Evolutionary conservation across 139 green algal genomes (phyloP).

Genomic region (Microglena sp.): DNA sequence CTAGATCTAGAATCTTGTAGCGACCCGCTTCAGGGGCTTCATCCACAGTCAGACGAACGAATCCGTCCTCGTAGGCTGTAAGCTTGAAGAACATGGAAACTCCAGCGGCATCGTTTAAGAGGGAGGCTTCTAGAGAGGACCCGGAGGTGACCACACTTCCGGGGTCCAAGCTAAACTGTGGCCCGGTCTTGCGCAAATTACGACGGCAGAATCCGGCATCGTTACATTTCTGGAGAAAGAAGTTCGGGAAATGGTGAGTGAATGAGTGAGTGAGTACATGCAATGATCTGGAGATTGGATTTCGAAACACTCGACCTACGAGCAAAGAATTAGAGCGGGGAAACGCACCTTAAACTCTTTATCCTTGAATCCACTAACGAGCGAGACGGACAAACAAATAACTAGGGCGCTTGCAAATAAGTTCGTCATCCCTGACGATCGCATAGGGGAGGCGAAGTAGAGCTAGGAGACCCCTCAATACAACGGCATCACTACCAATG

Average conservation of each 20-base stretch:
- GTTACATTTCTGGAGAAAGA: conserved; percentile 64
- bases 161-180: conserved; percentile 44
- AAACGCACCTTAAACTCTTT: conserved; percentile 80
- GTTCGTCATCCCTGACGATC: too few species aligned
- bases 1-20: too few species aligned
- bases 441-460: too few species aligned
- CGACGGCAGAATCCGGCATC: conserved; percentile 77
- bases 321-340: neutral
- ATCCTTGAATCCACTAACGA: conserved; percentile 88
- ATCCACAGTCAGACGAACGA: conserved; percentile 68
- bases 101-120: conserved; percentile 32
- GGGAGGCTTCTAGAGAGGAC: conserved; percentile 29
- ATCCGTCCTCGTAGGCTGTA: conserved; percentile 45
- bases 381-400: too few species aligned
- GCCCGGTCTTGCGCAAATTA: conserved; percentile 44
- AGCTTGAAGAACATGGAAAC: conserved; percentile 46
- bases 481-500: too few species aligned
- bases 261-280: neutral
- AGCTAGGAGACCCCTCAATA: too few species aligned
- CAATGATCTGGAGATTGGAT: too few species aligned
- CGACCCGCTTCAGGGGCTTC: conserved; percentile 35
- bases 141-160: conserved; percentile 38
- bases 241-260: neutral
- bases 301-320: neutral
- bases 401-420: too few species aligned